phyloP scores from a whole-genome alignment of 495 filamentous ascomycete species.

The Annulohypoxylon maeteangense region DNA sequence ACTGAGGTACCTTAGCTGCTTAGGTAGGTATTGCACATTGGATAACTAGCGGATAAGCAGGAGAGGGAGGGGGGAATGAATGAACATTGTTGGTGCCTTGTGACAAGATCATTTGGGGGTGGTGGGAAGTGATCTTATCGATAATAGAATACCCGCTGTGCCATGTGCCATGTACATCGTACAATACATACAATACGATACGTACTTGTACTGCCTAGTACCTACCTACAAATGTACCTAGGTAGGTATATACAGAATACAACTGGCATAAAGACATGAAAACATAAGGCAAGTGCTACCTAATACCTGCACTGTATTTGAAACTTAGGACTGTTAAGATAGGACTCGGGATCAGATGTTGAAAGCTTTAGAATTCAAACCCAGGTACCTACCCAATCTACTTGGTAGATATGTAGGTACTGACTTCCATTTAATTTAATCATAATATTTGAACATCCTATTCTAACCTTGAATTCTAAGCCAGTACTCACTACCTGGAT shows the following conservation, averaged over 20 bases:
- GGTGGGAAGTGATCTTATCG: constrained; percentile 8
- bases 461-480: not conserved
- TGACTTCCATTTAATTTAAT: not conserved
- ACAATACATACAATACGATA: not conserved
- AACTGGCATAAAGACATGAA: too few relatives aligned
- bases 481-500: not conserved
- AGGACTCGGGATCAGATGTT: not conserved
- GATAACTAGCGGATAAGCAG: constrained; percentile 18
- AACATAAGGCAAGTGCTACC: too few relatives aligned
- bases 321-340: too few relatives aligned
- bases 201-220: not conserved
- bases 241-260: too few relatives aligned
- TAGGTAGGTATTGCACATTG: too few relatives aligned
- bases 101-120: constrained; percentile 32
- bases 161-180: not conserved
- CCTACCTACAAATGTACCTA: too few relatives aligned
- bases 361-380: not conserved
- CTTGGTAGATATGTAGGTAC: not conserved
- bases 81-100: constrained; percentile 30
- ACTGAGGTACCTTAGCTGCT: too few relatives aligned
- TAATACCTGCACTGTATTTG: too few relatives aligned
- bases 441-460: not conserved
- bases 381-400: not conserved
- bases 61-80: constrained; percentile 6
- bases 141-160: not conserved